Evolutionary conservation across 2,329 filamentous ascomycete genomes (phyloP).

Genomic region (Aureobasidium vineae): DNA sequence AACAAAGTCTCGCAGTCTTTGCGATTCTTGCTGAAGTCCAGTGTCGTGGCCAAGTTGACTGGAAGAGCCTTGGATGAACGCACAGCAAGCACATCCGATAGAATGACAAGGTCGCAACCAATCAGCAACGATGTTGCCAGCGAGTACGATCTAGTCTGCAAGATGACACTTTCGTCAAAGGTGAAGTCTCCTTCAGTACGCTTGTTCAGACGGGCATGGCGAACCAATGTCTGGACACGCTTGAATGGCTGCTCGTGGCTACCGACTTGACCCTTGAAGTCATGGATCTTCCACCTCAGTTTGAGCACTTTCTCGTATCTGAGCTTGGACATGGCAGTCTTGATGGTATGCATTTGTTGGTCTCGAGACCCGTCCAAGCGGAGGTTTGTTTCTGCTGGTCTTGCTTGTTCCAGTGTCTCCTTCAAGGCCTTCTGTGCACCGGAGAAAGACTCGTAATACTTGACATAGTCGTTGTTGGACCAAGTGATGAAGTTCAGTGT

Average conservation of each 20-base stretch:
- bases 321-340: neutral
- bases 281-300: constrained; percentile 30
- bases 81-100: constrained; percentile 48
- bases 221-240: constrained; percentile 48
- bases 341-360: neutral
- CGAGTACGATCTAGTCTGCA: constrained; percentile 40
- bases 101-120: constrained; percentile 50
- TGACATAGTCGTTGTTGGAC: constrained; percentile 41
- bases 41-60: no score
- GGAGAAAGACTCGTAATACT: no score
- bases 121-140: constrained; percentile 49
- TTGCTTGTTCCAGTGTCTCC: no score
- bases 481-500: constrained; percentile 64
- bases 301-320: neutral
- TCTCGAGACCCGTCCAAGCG: no score
- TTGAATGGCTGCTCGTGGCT: constrained; percentile 53
- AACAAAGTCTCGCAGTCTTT: constrained; percentile 48
- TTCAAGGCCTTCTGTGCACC: no score
- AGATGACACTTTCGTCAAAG: constrained; percentile 31
- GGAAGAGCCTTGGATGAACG: no score
- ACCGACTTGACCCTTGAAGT: constrained; percentile 37
- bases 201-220: constrained; percentile 41
- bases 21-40: no score
- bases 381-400: no score
- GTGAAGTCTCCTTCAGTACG: constrained; percentile 35